Evolutionary conservation across 1,284 basidiomycete genomes (phyloP), one percentile per base, ranked within the genome.

Genomic region (Microbotryum silenes-acaulis): DNA sequence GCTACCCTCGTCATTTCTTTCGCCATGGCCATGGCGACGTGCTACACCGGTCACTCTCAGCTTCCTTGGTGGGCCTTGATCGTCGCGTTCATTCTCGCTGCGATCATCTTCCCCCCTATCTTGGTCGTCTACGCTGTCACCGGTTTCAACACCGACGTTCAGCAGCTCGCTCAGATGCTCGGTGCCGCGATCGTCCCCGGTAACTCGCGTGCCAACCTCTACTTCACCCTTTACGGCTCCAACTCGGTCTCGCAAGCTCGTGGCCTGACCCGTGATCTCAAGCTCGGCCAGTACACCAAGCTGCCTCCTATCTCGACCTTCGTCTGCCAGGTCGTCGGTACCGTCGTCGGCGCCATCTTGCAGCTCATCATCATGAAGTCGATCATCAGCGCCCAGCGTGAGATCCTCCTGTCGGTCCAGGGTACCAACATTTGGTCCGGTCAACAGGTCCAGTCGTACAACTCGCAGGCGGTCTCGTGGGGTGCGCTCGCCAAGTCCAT

Each of bases 201-300:
- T 25, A 78, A 79, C 60, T 84, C 84, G 3, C 81, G 85, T 8
- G 84, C 83, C 9, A 85, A 85, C 72, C 79, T 85, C 59, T 57
- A 45, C 47, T 73, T 64, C 29, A 63, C 61, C 8, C 60, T 67
- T 29, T 70, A 69, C 57, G 65, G 67, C 25, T 65, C 54, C 60
- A 45, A 59, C 54, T 55, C 78, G 14, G 76, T n/a, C 81, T 81
- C 5, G 79, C 83, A 61, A 71, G 74, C 56, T 73, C 83, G 64
- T 79, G 80, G 31, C 72, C 79, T 63, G 80, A 74, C 82, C 3
- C 78, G 79, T 54, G 83, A 88, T 71, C 77, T 88, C 54, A 88
- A 88, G 75, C 79, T 88, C 64, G 86, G 85, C 3, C 85, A 88
- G 71, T 88, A 88, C 75, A 82, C 85, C 66, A 88, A 88, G 77